A percentile compares a stretch with the other conserved stretches of the same genome.
Conservation (phyloP, 164 flowering plant genomes). For the Santalum album region DNA sequence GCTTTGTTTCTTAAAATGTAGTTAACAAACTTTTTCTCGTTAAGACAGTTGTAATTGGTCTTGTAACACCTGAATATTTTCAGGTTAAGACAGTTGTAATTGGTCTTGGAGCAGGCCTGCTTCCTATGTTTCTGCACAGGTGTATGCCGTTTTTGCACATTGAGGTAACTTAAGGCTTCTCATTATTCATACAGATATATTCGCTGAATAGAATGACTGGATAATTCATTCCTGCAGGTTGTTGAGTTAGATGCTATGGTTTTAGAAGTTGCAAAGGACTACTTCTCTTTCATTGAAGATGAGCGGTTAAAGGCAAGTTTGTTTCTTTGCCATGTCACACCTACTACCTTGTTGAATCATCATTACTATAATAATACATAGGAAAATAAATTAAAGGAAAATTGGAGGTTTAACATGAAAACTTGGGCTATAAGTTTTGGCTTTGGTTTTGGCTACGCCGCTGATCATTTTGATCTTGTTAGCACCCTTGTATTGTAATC, state of each 20-base stretch:
- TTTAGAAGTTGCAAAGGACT: conserved; percentile 50
- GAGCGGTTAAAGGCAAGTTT: conserved; percentile 54
- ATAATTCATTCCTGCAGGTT: conserved; percentile 33
- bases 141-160: conserved; percentile 52
- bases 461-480: no score
- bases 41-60: no score
- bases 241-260: conserved; percentile 83
- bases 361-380: neutral
- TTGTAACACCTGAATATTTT: neutral
- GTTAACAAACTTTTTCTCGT: no score
- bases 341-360: no score
- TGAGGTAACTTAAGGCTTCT: conserved; percentile 42
- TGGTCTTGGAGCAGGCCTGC: conserved; percentile 96
- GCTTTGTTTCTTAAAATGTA: no score
- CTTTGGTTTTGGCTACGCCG: no score
- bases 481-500: no score
- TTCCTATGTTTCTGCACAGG: conserved; percentile 79
- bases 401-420: no score
- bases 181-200: neutral
- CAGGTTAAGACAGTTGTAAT: conserved; percentile 63
- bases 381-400: no score
- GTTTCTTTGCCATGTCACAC: neutral
- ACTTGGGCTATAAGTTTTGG: no score
- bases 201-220: neutral
- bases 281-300: conserved; percentile 66